Conservation (phyloP, 148 eudicot genomes). For the Cornus controversa region DNA sequence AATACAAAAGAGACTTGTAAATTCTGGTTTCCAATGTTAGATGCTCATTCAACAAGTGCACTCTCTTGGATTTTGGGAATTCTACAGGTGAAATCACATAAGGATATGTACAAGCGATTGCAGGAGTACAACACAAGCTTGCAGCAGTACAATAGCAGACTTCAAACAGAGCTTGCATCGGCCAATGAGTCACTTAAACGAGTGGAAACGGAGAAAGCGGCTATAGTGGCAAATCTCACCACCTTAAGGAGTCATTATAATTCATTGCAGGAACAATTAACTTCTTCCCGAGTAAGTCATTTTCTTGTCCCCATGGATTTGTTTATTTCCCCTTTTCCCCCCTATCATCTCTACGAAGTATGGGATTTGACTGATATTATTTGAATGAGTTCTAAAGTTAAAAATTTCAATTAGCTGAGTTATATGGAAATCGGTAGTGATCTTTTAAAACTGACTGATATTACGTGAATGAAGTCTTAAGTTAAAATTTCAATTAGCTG, state of each 20-base stretch:
- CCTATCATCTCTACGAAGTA: background rate
- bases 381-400: constrained; percentile 8
- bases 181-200: constrained; percentile 55
- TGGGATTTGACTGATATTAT: no score
- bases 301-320: background rate
- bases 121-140: constrained; percentile 74
- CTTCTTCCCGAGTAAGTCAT: constrained; percentile 43
- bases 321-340: background rate
- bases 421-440: no score
- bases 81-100: constrained; percentile 46
- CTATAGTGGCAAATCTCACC: constrained; percentile 53
- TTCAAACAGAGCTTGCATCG: constrained; percentile 64
- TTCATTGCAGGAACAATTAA: constrained; percentile 59
- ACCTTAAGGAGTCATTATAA: constrained; percentile 54
- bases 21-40: background rate
- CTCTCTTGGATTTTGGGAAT: background rate
- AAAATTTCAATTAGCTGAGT: no score
- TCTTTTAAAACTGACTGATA: no score
- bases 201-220: constrained; percentile 57
- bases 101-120: constrained; percentile 65
- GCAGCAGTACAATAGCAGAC: constrained; percentile 69
- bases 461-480: constrained; percentile 10
- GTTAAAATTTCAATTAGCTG: background rate
- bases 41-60: background rate
- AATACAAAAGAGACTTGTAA: background rate